These are phyloP conservation scores for Cylindrotheca closterium DNA, from an alignment of 108 stramenopile species.

Conservation along the genomic window DNA sequence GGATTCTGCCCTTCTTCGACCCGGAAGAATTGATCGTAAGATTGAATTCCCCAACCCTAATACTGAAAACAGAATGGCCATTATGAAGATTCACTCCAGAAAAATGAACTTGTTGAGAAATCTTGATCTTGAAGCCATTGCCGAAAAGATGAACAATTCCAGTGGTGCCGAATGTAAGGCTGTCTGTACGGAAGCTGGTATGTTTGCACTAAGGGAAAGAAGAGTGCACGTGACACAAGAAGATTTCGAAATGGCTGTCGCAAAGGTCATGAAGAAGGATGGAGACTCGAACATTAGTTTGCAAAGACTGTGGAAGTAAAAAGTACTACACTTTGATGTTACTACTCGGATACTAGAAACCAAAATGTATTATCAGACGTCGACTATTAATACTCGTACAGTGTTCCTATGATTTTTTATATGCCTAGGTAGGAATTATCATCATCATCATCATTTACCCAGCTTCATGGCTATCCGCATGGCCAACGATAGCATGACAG, in stretches of 20 bases:
- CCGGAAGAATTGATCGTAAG: slow-evolving; percentile 96
- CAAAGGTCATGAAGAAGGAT: slow-evolving; percentile 99
- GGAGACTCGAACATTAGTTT: slow-evolving; percentile 92
- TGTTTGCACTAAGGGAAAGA: slow-evolving; percentile 99
- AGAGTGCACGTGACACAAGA: slow-evolving; percentile 99
- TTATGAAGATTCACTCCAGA: slow-evolving; percentile 94
- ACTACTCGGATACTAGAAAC: neutral
- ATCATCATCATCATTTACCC: too few relatives aligned
- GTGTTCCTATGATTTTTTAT: too few relatives aligned
- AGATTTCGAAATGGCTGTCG: slow-evolving; percentile 99
- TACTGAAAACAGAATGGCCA: slow-evolving; percentile 84
- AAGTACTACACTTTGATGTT: neutral
- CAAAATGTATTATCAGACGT: neutral
- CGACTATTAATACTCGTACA: too few relatives aligned
- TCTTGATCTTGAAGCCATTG: slow-evolving; percentile 91
- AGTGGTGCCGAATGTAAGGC: slow-evolving; percentile 99
- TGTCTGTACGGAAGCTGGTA: slow-evolving; percentile 99
- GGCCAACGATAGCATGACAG: slow-evolving; percentile 50
- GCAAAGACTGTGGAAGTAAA: slow-evolving; percentile 98
- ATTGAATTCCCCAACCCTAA: slow-evolving; percentile 97
- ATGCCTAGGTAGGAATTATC: too few relatives aligned
- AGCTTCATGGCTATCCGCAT: too few relatives aligned
- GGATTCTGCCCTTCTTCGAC: slow-evolving; percentile 92
- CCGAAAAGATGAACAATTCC: slow-evolving; percentile 94
- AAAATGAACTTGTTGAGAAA: slow-evolving; percentile 98